phyloP scores from a whole-genome alignment of 495 filamentous ascomycete genomes.

The Aspergillus cristatus region DNA sequence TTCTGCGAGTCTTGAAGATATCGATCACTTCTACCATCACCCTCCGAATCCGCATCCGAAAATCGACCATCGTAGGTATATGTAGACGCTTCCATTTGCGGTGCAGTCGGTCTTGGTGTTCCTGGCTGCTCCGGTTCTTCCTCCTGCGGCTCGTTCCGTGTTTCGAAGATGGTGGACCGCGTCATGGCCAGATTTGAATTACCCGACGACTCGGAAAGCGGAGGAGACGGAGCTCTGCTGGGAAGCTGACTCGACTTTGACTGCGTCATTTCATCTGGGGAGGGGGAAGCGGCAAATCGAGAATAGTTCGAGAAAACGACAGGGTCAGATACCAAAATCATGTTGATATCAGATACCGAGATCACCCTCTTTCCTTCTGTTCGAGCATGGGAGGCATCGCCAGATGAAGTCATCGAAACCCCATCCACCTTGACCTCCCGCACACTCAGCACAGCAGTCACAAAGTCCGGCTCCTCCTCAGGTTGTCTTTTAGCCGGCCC shows the following conservation, averaged over 20 bases:
- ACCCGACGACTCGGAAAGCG: constrained; percentile 18
- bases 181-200: constrained; percentile 29
- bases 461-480: constrained; percentile 35
- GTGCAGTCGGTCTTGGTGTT: neutral
- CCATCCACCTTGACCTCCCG: constrained; percentile 58
- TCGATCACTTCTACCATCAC: constrained; percentile 15
- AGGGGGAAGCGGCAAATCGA: constrained; percentile 50
- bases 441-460: constrained; percentile 57
- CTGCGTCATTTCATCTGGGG: constrained; percentile 46
- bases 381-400: constrained; percentile 13
- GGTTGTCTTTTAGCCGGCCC: constrained; percentile 29
- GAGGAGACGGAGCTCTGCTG: constrained; percentile 24
- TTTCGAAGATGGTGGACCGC: constrained; percentile 33
- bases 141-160: constrained; percentile 7
- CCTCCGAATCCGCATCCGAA: constrained; percentile 34
- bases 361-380: constrained; percentile 58
- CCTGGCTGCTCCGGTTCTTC: neutral
- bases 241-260: constrained; percentile 26
- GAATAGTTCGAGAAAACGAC: constrained; percentile 60
- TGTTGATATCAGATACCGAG: constrained; percentile 51
- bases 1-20: constrained; percentile 24
- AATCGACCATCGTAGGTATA: constrained; percentile 36
- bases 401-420: constrained; percentile 36
- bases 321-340: constrained; percentile 61
- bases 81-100: constrained; percentile 22